Evolutionary conservation across 768 basidiomycete genomes (phyloP).

Genomic region (Boletus vermiculosoides): DNA sequence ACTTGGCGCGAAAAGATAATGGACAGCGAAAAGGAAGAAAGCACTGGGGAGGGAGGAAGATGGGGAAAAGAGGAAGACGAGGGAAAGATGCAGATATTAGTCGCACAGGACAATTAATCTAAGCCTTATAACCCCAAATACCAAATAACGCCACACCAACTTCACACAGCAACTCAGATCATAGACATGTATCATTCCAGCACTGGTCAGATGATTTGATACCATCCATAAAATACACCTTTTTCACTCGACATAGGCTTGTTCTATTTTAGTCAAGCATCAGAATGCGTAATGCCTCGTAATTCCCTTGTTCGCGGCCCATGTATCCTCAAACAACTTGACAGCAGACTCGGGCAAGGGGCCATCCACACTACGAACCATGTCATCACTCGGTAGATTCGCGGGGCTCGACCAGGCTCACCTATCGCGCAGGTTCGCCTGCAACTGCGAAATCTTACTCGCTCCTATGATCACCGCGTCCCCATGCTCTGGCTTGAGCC

Average conservation of each 20-base stretch:
- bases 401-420: not conserved
- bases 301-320: not conserved
- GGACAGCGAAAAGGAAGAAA: not conserved
- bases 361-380: not conserved
- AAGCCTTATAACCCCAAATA: not conserved
- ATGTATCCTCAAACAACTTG: not conserved
- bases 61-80: no score
- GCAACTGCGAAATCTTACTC: not conserved
- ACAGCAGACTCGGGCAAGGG: not conserved
- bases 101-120: constrained; percentile 1
- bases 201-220: not conserved
- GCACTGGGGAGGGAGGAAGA: not conserved
- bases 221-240: not conserved
- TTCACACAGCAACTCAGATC: not conserved
- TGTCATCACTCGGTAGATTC: not conserved
- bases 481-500: not conserved
- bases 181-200: not conserved
- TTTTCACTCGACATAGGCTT: not conserved
- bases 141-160: constrained; percentile 30
- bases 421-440: not conserved
- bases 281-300: not conserved
- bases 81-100: constrained; percentile 13
- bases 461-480: not conserved
- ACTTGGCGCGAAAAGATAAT: constrained; percentile 2
- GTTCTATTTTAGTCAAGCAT: not conserved